Percentiles rank a stretch among this genome's conserved stretches.
phyloP scores from a whole-genome alignment of 208 protist species.

The Naegleria fowleri region DNA sequence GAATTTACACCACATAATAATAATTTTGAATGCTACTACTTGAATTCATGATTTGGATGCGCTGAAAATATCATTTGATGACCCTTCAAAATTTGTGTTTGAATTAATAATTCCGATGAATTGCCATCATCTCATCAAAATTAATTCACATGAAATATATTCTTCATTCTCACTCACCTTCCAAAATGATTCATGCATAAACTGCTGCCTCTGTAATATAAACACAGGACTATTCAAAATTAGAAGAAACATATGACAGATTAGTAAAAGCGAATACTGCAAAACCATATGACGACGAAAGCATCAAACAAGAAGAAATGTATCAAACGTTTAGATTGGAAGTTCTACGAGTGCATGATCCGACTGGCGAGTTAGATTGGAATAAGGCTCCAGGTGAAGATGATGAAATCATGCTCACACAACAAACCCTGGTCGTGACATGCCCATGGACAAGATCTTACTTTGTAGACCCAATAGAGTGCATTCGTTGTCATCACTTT shows the following conservation, averaged over 20 bases:
- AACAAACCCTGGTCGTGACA: neutral
- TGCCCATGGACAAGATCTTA: neutral
- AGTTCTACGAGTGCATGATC: neutral
- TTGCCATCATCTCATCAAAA: no score
- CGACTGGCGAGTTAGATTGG: neutral
- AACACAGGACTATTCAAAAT: neutral
- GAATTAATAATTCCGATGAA: no score
- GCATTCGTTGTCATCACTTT: neutral
- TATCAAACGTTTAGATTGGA: neutral
- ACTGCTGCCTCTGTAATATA: no score
- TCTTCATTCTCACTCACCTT: no score
- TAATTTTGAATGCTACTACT: no score
- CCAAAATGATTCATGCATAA: no score
- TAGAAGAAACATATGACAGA: neutral
- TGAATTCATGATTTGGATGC: no score
- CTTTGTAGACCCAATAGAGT: neutral
- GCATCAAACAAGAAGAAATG: neutral
- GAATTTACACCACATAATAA: no score
- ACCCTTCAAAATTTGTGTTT: no score
- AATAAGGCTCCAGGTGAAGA: neutral
- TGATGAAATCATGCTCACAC: neutral
- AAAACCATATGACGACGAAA: neutral
- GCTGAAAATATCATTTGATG: neutral
- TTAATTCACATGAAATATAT: no score
- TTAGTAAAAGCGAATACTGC: neutral